Percentiles rank a stretch among this genome's conserved stretches.
Evolutionary conservation across 1,284 basidiomycete genomes (phyloP).

Genomic region (Rhodotorula glutinis): DNA sequence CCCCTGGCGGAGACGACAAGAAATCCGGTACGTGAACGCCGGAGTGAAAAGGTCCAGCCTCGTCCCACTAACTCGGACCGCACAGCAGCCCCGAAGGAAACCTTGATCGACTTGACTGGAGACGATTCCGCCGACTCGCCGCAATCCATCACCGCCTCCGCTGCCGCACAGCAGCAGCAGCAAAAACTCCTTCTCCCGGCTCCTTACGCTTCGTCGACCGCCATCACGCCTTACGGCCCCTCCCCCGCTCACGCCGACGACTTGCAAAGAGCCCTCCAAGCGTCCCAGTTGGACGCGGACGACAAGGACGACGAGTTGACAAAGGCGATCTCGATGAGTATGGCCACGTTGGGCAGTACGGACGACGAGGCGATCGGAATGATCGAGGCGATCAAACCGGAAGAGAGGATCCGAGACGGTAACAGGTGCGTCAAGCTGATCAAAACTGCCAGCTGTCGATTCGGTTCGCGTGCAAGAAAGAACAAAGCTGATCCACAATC

Average conservation of each 20-base stretch:
- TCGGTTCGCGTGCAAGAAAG: background rate
- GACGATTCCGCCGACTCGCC: background rate
- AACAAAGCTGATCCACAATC: background rate
- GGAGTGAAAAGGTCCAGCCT: too few species aligned
- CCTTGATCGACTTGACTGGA: conserved; percentile 8
- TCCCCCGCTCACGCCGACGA: conserved; percentile 4
- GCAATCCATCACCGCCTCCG: background rate
- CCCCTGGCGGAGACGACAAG: background rate
- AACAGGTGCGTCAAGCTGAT: conserved; percentile 9
- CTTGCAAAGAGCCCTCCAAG: conserved; percentile 2
- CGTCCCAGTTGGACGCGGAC: background rate
- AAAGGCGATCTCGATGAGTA: conserved; percentile 17
- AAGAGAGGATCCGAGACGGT: conserved; percentile 17
- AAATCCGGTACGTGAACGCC: background rate
- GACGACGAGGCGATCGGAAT: conserved; percentile 8
- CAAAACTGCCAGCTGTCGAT: too few species aligned
- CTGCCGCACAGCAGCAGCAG: background rate
- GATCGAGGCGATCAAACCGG: conserved; percentile 14
- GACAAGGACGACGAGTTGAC: conserved; percentile 8
- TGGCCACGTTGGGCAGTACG: conserved; percentile 12
- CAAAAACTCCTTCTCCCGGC: background rate
- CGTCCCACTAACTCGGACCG: too few species aligned
- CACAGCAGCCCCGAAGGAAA: background rate
- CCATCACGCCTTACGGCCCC: background rate
- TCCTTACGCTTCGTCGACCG: background rate